Percentiles rank a stretch among this genome's conserved stretches.
Evolutionary conservation across 2,329 filamentous ascomycete species (phyloP).

Genomic region (Davidsoniella eucalypti): DNA sequence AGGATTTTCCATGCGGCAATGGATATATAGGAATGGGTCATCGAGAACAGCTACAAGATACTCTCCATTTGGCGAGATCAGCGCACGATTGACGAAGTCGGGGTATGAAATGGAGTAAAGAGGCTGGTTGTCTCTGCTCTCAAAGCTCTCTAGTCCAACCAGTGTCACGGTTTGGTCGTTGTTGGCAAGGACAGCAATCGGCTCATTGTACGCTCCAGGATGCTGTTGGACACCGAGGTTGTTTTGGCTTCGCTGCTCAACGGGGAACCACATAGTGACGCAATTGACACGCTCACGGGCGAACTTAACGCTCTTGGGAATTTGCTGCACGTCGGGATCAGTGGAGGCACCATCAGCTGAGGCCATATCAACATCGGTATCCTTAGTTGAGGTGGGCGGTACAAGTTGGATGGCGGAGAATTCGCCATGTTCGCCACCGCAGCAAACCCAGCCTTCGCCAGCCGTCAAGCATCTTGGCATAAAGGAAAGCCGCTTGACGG

Average conservation of each 20-base stretch:
- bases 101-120: constrained; percentile 58
- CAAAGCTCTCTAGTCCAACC: constrained; percentile 55
- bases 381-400: background rate
- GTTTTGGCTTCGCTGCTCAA: constrained; percentile 18
- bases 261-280: constrained; percentile 46
- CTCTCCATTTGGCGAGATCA: constrained; percentile 79
- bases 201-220: constrained; percentile 27
- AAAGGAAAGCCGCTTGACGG: constrained; percentile 46
- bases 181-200: constrained; percentile 64
- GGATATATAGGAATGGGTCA: constrained; percentile 72
- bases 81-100: constrained; percentile 80
- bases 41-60: constrained; percentile 75
- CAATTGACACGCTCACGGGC: constrained; percentile 49
- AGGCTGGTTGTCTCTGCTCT: constrained; percentile 31
- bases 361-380: background rate
- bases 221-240: constrained; percentile 10
- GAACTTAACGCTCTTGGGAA: constrained; percentile 32
- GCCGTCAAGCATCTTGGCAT: constrained; percentile 76
- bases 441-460: constrained; percentile 73
- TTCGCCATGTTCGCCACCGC: constrained; percentile 75
- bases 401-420: constrained; percentile 61
- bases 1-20: constrained; percentile 35
- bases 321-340: background rate
- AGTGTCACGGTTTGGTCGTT: constrained; percentile 82
- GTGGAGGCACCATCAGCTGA: background rate